Evolutionary conservation across 2,329 filamentous ascomycete species (phyloP).

Genomic region (Alternaria burnsii): DNA sequence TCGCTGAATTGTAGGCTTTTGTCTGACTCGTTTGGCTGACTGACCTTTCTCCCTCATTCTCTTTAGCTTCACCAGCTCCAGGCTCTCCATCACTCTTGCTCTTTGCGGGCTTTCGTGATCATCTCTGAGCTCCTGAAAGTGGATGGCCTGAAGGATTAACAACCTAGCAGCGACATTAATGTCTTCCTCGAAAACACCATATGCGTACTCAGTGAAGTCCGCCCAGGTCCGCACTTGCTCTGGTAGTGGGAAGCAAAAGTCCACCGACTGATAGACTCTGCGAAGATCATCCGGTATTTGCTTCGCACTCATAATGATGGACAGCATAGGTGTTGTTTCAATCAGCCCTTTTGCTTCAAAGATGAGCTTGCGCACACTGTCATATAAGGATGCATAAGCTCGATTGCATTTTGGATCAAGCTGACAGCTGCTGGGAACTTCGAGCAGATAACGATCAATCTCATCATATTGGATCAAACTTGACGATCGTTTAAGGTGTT

Average conservation of each 20-base stretch:
- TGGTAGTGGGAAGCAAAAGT: conserved; percentile 1
- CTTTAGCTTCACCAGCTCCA: background rate
- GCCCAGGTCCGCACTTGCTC: background rate
- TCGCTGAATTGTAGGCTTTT: background rate
- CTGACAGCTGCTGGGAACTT: conserved; percentile 1
- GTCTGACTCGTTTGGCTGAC: background rate
- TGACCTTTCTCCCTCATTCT: background rate
- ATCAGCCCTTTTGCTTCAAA: conserved; percentile 11
- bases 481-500: background rate
- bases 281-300: conserved; percentile 9
- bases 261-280: background rate
- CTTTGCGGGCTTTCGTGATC: background rate
- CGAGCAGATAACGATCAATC: conserved; percentile 11
- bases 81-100: background rate
- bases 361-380: conserved; percentile 3
- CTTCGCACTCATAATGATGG: conserved; percentile 13
- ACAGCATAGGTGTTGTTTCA: background rate
- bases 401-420: background rate
- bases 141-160: conserved; percentile 15
- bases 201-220: background rate
- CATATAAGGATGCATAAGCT: background rate
- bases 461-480: conserved; percentile 2
- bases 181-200: background rate
- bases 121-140: conserved; percentile 12
- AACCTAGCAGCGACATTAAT: background rate